phyloP scores from a whole-genome alignment of 31 red algal genomes.

The Endocladia muricata region DNA sequence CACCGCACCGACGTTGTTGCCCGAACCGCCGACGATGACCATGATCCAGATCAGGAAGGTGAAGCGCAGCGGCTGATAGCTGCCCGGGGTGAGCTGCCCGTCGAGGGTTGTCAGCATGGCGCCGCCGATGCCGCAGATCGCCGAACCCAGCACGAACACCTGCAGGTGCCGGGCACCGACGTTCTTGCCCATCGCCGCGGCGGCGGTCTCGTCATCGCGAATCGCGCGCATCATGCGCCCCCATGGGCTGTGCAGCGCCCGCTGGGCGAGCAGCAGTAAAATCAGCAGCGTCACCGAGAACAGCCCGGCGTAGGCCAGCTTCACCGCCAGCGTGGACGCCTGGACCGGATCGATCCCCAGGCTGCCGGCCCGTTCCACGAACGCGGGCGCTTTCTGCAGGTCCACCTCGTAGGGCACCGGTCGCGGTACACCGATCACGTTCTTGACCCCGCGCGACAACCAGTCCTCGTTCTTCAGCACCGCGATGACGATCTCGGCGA shows the following conservation, averaged over 20 bases:
- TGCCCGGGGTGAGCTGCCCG: not conserved
- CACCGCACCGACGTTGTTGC: not conserved
- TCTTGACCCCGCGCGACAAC: not conserved
- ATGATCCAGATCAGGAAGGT: constrained; percentile 2
- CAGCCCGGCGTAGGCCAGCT: not conserved
- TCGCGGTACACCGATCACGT: not conserved
- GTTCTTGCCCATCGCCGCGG: not conserved
- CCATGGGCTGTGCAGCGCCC: not conserved
- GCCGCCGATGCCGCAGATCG: not conserved
- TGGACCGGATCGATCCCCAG: no score
- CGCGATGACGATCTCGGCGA: not conserved
- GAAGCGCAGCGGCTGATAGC: not conserved
- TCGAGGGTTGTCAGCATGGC: not conserved
- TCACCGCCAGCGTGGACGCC: not conserved
- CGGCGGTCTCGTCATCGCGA: not conserved
- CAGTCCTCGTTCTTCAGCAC: not conserved
- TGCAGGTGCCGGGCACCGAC: not conserved
- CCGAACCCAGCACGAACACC: not conserved
- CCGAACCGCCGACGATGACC: not conserved
- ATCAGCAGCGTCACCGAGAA: not conserved
- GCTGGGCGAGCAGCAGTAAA: not conserved
- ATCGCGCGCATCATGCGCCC: not conserved
- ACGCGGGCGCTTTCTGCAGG: not conserved
- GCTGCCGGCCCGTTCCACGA: not conserved
- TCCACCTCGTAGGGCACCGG: not conserved